phyloP scores from a whole-genome alignment of 768 basidiomycete genomes.

The Amanita muscaria region DNA sequence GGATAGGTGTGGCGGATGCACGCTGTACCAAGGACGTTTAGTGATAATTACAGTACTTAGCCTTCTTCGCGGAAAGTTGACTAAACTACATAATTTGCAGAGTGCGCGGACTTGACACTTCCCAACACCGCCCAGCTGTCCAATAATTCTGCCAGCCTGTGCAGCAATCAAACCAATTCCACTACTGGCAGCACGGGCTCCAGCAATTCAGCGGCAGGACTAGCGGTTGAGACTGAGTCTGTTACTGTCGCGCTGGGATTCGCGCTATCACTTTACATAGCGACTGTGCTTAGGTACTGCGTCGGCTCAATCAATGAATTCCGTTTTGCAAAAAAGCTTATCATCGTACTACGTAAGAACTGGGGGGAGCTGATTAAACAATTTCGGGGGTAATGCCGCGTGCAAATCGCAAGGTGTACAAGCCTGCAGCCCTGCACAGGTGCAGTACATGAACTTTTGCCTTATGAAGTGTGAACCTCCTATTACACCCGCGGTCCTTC shows the following conservation, averaged over 20 bases:
- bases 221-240: background rate
- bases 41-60: too few relatives aligned
- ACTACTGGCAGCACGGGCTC: constrained; percentile 6
- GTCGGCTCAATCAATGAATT: too few relatives aligned
- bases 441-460: too few relatives aligned
- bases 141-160: constrained; percentile 27
- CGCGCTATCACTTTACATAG: background rate
- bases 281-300: too few relatives aligned
- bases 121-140: constrained; percentile 43
- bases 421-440: too few relatives aligned
- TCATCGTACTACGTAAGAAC: too few relatives aligned
- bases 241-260: constrained; percentile 4
- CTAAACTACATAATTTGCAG: constrained; percentile 4
- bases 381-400: too few relatives aligned
- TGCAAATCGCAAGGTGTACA: too few relatives aligned
- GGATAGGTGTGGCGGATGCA: constrained; percentile 57
- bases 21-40: constrained; percentile 55
- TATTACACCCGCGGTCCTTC: too few relatives aligned
- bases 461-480: too few relatives aligned
- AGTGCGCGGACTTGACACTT: constrained; percentile 80
- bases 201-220: constrained; percentile 3
- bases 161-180: constrained; percentile 24
- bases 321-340: too few relatives aligned
- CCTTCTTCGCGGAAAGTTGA: background rate
- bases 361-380: too few relatives aligned